Conservation (phyloP, 306 rosid genomes). For the Geum urbanum region DNA sequence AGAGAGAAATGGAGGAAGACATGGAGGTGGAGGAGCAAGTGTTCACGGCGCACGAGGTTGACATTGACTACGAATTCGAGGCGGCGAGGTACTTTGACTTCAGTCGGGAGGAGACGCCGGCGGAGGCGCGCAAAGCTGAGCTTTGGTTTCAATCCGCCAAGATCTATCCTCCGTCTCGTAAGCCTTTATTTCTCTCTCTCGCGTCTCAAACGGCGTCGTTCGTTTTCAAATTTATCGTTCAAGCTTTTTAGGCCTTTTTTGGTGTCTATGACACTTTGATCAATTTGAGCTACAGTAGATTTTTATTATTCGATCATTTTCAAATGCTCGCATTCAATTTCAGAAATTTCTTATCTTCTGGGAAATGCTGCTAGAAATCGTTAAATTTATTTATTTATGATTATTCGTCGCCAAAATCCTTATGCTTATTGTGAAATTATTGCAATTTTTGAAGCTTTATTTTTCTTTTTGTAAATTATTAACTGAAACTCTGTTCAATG, state of each 20-base stretch:
- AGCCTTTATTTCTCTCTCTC: constrained; percentile 19
- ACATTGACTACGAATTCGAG: constrained; percentile 52
- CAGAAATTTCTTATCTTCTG: neutral
- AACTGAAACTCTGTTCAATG: neutral
- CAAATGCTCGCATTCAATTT: neutral
- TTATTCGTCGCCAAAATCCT: neutral
- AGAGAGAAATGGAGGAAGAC: constrained; percentile 34
- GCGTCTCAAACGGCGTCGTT: neutral
- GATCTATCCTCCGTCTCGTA: constrained; percentile 58
- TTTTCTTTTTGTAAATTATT: neutral
- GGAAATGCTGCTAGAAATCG: neutral
- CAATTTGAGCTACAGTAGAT: neutral
- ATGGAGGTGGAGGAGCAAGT: constrained; percentile 41
- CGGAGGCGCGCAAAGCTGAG: constrained; percentile 48
- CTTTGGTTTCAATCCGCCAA: constrained; percentile 50
- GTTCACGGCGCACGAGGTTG: constrained; percentile 48
- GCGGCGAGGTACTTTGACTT: constrained; percentile 47
- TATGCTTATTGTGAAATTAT: neutral
- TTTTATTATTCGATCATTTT: neutral
- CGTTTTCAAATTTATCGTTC: neutral
- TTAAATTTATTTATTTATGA: neutral
- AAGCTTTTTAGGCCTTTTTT: neutral
- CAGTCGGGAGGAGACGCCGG: constrained; percentile 38
- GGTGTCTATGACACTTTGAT: neutral
- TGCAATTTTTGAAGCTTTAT: neutral